Evolutionary conservation across 1,139 yeast genomes (phyloP).

Genomic region (Lizanozyma gosingica): DNA sequence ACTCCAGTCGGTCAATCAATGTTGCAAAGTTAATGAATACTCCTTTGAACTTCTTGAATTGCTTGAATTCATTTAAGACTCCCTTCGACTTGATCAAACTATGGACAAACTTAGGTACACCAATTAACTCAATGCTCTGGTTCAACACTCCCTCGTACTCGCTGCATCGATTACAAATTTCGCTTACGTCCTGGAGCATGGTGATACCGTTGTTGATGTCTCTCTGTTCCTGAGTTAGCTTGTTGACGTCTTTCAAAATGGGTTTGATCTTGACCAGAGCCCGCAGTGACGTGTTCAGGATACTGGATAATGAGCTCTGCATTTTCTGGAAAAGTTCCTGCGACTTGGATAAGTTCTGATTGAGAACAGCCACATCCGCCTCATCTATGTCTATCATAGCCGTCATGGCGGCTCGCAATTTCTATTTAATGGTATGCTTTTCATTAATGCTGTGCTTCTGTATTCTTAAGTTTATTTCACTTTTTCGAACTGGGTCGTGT

Average conservation of each 20-base stretch:
- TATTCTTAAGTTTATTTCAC: too few relatives aligned
- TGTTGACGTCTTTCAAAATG: slow-evolving; percentile 54
- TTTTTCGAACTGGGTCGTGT: too few relatives aligned
- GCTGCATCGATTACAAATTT: slow-evolving; percentile 53
- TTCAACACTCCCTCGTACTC: slow-evolving; percentile 38
- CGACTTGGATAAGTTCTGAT: slow-evolving; percentile 59
- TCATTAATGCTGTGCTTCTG: too few relatives aligned
- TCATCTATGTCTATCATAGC: slow-evolving; percentile 54
- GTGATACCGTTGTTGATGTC: slow-evolving; percentile 55
- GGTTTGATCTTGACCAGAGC: slow-evolving; percentile 68
- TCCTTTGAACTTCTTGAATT: slow-evolving; percentile 41
- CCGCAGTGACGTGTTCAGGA: slow-evolving; percentile 49
- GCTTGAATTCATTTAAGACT: slow-evolving; percentile 25
- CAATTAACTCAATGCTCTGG: slow-evolving; percentile 29
- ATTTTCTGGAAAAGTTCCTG: slow-evolving; percentile 49
- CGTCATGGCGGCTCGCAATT: too few relatives aligned
- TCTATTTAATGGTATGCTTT: too few relatives aligned
- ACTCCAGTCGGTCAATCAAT: slow-evolving; percentile 37
- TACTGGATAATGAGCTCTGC: slow-evolving; percentile 43
- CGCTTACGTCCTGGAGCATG: slow-evolving; percentile 56
- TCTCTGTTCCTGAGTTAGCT: slow-evolving; percentile 43
- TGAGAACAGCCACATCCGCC: slow-evolving; percentile 76
- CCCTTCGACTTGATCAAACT: slow-evolving; percentile 26
- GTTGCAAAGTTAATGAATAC: slow-evolving; percentile 38
- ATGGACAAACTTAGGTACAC: slow-evolving; percentile 29